A percentile compares a stretch with the other conserved stretches of the same genome.
These are phyloP conservation scores for Coccomyxa subellipsoidea DNA, from an alignment of 163 green algal genomes.

Conservation along the genomic window DNA sequence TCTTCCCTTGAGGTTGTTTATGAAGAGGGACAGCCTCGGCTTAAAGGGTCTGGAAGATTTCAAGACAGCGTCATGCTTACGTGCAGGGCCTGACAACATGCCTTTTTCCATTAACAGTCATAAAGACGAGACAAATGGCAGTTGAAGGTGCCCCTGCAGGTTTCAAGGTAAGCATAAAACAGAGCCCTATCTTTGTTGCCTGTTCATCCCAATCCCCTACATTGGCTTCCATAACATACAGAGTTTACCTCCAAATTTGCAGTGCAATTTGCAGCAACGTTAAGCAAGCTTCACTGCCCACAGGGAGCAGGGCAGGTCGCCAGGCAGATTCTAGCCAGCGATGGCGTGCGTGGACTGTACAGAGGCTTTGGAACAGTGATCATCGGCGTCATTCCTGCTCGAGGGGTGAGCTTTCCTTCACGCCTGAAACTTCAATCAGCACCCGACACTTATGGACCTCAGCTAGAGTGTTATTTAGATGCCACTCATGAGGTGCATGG, in stretches of 20 bases:
- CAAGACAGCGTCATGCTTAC: too few species aligned
- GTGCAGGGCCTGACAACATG: slow-evolving; percentile 67
- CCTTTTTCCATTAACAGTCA: slow-evolving; percentile 86
- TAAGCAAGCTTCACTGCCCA: neutral
- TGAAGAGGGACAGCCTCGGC: too few species aligned
- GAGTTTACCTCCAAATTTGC: neutral
- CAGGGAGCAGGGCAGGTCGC: slow-evolving; percentile 54
- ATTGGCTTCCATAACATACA: neutral
- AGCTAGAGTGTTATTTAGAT: neutral
- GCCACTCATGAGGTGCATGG: neutral
- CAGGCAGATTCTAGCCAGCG: slow-evolving; percentile 34
- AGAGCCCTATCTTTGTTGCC: neutral
- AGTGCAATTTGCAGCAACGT: neutral
- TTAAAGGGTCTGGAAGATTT: too few species aligned
- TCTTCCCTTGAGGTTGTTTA: too few species aligned
- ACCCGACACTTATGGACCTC: neutral
- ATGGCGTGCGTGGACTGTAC: slow-evolving; percentile 78
- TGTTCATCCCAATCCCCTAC: neutral
- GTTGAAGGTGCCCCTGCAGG: slow-evolving; percentile 38
- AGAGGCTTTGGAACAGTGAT: slow-evolving; percentile 82
- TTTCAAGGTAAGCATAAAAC: slow-evolving; percentile 28
- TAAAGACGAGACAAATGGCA: slow-evolving; percentile 93
- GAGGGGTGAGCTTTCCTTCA: slow-evolving; percentile 27
- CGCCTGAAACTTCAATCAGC: too few species aligned
- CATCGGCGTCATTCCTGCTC: slow-evolving; percentile 72